Evolutionary conservation across 176 grass and related monocot genomes (phyloP).

Genomic region (Luzula sylvatica): DNA sequence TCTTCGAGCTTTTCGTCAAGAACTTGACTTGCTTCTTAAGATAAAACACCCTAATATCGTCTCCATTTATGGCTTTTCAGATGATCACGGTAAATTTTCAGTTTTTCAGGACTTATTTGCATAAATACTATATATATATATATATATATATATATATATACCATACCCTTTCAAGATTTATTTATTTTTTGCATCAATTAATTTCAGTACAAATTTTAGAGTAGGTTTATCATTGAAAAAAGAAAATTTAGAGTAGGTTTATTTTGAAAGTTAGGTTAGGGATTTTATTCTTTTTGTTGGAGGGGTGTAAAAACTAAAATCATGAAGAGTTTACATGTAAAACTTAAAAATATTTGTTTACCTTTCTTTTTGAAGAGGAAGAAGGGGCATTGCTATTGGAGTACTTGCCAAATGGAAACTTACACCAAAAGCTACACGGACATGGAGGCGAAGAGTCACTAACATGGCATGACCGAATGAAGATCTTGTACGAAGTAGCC

Average conservation of each 20-base stretch:
- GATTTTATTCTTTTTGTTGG: too few relatives aligned
- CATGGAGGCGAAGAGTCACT: conserved; percentile 2
- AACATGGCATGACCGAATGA: conserved; percentile 51
- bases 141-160: too few relatives aligned
- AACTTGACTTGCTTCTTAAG: conserved; percentile 71
- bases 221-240: neutral
- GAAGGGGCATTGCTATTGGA: conserved; percentile 72
- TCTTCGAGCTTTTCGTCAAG: conserved; percentile 50
- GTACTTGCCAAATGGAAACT: conserved; percentile 59
- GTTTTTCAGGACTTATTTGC: neutral
- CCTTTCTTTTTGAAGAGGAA: conserved; percentile 22
- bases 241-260: neutral
- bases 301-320: neutral
- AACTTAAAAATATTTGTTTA: neutral
- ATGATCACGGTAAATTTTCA: conserved; percentile 45
- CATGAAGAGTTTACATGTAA: neutral
- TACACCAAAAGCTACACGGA: conserved; percentile 45
- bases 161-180: neutral
- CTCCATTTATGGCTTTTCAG: conserved; percentile 56
- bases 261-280: neutral
- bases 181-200: neutral
- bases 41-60: conserved; percentile 58
- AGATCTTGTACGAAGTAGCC: conserved; percentile 53
- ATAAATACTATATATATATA: neutral
- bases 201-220: neutral